Evolutionary conservation across 108 stramenopile genomes (phyloP), one percentile per base, ranked within the genome.

Genomic region (Skeletonema grethae): DNA sequence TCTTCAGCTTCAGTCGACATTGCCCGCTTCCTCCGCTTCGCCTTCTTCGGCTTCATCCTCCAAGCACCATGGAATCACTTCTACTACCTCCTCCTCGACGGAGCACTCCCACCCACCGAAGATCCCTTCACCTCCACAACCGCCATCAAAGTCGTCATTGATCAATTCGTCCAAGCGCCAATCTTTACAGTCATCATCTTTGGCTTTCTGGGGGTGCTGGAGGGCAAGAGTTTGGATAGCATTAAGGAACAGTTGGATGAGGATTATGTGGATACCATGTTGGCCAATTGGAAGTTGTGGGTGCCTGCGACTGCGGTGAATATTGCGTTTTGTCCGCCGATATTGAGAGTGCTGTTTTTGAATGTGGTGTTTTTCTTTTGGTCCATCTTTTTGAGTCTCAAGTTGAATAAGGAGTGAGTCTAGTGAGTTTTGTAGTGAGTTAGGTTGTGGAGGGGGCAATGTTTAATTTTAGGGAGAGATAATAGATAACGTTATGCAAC

Each of bases 41-140:
- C 94, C 31, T 84, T 95, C 62, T 96, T 97, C 56, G 96, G 96
- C 13, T 82, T 97, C 9, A 83, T 94, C 55, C 69, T 97, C 6
- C 95, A 96, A 71, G 96, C 96, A n/a, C 96, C 95, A 0, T 94
- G 93, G 90, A 94, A 92, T 79, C 94, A 97, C 73, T 96, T 84
- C 68, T 97, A 94, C 61, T 96, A 95, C 63, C 72, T 75, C 7
- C n/a, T 88, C 9, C 81, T 97, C 56, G 97, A 97, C 66, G 88
- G 88, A 28, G 89, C 85, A 43, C 67, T 97, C 11, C 97, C 97
- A 15, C 94, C 97, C n/a, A 96, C 95, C 8, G 79, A 76, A 48
- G 92, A 96, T 61, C 95, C 95, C 10, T 90, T 90, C 50, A 92
- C 94, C 4, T 36, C 82, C 57, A 95, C 93, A 7, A 97, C 94